Evolutionary conservation across 371 early-diverging fungal genomes (phyloP).

Genomic region (Mucor sp.): DNA sequence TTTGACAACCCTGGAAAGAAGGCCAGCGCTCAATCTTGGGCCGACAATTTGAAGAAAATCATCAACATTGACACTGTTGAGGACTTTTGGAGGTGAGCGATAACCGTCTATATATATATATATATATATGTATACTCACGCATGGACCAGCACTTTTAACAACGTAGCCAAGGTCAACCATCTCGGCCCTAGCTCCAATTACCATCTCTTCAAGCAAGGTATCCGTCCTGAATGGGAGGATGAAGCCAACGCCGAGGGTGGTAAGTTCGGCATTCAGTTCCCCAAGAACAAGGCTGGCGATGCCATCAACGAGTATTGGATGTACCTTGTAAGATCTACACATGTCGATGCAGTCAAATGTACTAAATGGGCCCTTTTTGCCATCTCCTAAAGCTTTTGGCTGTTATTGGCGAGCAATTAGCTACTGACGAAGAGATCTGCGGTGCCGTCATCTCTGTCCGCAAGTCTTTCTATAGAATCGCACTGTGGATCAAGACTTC

Average conservation of each 20-base stretch:
- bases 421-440: constrained; percentile 81
- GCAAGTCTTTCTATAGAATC: constrained; percentile 81
- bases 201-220: constrained; percentile 96
- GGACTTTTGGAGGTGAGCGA: constrained; percentile 92
- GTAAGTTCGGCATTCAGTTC: constrained; percentile 92
- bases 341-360: background rate
- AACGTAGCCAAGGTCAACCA: constrained; percentile 83
- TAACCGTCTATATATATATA: too few species aligned
- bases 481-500: constrained; percentile 89
- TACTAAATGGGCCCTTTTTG: background rate
- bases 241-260: constrained; percentile 92
- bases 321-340: constrained; percentile 67
- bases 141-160: constrained; percentile 78
- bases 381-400: constrained; percentile 64
- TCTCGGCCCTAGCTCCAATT: constrained; percentile 83
- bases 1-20: constrained; percentile 89
- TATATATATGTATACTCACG: background rate
- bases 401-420: constrained; percentile 90
- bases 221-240: constrained; percentile 99
- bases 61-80: constrained; percentile 90
- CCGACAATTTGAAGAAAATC: constrained; percentile 85
- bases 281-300: constrained; percentile 72
- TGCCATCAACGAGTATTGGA: constrained; percentile 85
- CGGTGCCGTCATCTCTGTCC: constrained; percentile 89
- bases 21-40: constrained; percentile 83